Evolutionary conservation across 805 yeast species (phyloP).

Genomic region (Sugiyamaella chiloensis): DNA sequence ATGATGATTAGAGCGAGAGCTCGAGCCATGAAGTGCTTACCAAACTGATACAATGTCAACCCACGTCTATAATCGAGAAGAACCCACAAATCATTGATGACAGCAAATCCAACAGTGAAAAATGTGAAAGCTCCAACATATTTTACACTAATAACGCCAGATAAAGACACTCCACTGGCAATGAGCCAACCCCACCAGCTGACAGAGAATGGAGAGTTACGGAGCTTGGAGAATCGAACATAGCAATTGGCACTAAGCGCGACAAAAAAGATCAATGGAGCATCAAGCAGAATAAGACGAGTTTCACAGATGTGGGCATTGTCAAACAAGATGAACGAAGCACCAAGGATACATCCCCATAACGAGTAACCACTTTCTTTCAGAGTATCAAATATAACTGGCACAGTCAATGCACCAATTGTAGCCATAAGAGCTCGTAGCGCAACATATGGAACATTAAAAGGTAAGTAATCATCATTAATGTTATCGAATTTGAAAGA

Average conservation of each 20-base stretch:
- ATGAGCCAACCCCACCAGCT: slow-evolving; percentile 88
- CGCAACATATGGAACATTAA: slow-evolving; percentile 83
- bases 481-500: slow-evolving; percentile 84
- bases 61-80: slow-evolving; percentile 71
- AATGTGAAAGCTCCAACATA: slow-evolving; percentile 95
- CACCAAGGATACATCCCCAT: slow-evolving; percentile 72
- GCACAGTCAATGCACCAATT: slow-evolving; percentile 79
- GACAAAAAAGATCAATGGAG: slow-evolving; percentile 79
- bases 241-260: slow-evolving; percentile 77
- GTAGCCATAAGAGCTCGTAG: slow-evolving; percentile 75
- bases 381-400: slow-evolving; percentile 78
- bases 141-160: slow-evolving; percentile 92
- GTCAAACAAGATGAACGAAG: slow-evolving; percentile 75
- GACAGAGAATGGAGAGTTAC: slow-evolving; percentile 60
- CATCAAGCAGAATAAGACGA: slow-evolving; percentile 85
- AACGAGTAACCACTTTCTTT: slow-evolving; percentile 80
- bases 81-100: slow-evolving; percentile 81
- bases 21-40: slow-evolving; percentile 73
- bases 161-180: slow-evolving; percentile 78
- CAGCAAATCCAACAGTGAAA: slow-evolving; percentile 83
- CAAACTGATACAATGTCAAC: slow-evolving; percentile 47
- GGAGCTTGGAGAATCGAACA: slow-evolving; percentile 64
- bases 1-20: slow-evolving; percentile 65
- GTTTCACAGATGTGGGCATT: slow-evolving; percentile 90
- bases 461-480: slow-evolving; percentile 74